Base-by-base conservation (phyloP, 1,284 basidiomycete genomes). In the Ustilago esculenta region DNA sequence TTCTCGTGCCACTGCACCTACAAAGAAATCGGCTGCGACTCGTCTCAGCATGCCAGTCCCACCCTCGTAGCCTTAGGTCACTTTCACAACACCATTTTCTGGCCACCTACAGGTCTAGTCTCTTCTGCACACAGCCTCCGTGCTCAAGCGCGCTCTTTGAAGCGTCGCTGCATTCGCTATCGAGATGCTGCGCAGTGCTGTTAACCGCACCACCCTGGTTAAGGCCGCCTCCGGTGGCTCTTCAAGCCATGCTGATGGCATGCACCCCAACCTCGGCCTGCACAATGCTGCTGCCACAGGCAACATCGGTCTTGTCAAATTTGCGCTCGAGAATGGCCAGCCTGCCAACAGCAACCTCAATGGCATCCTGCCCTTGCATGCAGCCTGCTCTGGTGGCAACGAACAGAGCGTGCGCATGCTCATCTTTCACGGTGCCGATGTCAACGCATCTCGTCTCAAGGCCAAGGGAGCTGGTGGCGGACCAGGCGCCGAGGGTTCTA, bases 291-390 rank as follows among this genome's bases (percentile, higher is more conserved):
- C 77, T 4, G 70, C 75, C 12, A 60, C 64, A 0, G 79, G 79
- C 41, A 75, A 81, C 45, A 63, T 76, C n/a, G 67, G 73, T 27
- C 72, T 77, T 4, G 73, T 80, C 43, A 72, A 80, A 47, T 79
- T 69, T 35, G 78, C 78, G 3, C 67, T 80, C 30, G 75, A 79
- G 25, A 78, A 77, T 25, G 78, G 78, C 11, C 77, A 80, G 51
- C 56, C 76, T 8, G 56, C 65, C 44, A 75, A 74, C 27, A 60
- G 58, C 54, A 58, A 64, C 15, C 63, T 80, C 35, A 72, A 81
- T 55, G 79, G 79, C 43, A 64, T 81, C 30, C 24, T 75, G 15
- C 79, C 79, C 4, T 51, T 81, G 12, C 79, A 81, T 39, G 77
- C 77, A 0, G 77, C 79, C 14, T 71, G 72, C 17, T 77, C 76